Conservation (phyloP, 805 yeast genomes). For the Kazachstania africana region DNA sequence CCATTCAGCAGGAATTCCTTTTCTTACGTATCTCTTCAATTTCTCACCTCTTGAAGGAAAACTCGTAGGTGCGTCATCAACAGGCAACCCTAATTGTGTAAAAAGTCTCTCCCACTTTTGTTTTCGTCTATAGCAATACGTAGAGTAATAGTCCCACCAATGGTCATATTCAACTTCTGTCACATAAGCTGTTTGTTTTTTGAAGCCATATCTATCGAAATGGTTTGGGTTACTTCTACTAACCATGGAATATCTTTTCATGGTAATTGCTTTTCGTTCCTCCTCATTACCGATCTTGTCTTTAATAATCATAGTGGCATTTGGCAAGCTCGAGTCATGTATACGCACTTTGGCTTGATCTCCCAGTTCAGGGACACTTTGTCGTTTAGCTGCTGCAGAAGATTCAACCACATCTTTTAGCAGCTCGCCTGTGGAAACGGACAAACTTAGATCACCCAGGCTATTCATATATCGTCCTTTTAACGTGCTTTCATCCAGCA, state of each 20-base stretch:
- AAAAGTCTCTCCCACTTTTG: constrained; percentile 65
- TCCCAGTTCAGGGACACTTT: too few species aligned
- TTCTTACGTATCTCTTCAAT: constrained; percentile 65
- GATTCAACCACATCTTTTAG: too few species aligned
- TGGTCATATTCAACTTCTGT: constrained; percentile 46
- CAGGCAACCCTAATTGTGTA: constrained; percentile 51
- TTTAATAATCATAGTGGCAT: too few species aligned
- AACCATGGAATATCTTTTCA: constrained; percentile 2
- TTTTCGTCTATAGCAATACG: constrained; percentile 49
- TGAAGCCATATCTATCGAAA: constrained; percentile 81
- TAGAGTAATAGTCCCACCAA: constrained; percentile 67
- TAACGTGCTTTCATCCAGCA: too few species aligned
- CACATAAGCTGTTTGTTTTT: constrained; percentile 50
- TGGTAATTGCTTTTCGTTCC: too few species aligned
- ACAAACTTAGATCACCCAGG: too few species aligned
- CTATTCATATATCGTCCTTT: too few species aligned
- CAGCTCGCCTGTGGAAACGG: too few species aligned
- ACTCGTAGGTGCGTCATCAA: constrained; percentile 42
- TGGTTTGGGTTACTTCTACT: constrained; percentile 7
- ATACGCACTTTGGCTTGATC: too few species aligned
- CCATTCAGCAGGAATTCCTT: constrained; percentile 96
- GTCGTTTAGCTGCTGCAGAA: too few species aligned
- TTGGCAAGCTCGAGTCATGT: too few species aligned
- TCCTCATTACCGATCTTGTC: too few species aligned
- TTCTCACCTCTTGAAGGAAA: constrained; percentile 74